phyloP scores from a whole-genome alignment of 2,329 filamentous ascomycete species.

The Fusarium sp. region DNA sequence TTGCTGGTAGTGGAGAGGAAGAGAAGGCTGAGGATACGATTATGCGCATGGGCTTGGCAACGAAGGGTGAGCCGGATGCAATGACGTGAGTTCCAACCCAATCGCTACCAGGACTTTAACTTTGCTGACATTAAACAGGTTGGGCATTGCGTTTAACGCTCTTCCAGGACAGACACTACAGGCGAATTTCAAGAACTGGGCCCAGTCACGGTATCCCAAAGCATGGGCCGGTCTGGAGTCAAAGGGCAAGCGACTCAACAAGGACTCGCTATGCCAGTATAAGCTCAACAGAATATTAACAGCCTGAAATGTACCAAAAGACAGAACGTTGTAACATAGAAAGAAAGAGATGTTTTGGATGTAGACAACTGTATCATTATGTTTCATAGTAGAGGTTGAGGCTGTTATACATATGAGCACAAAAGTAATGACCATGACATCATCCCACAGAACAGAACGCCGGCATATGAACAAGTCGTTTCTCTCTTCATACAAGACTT shows the following conservation, averaged over 20 bases:
- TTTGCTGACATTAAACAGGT: conserved; percentile 59
- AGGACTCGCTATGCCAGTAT: conserved; percentile 62
- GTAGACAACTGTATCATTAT: conserved; percentile 53
- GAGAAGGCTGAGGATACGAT: conserved; percentile 76
- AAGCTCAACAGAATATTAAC: conserved; percentile 63
- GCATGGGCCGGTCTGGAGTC: conserved; percentile 76
- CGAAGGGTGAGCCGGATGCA: conserved; percentile 75
- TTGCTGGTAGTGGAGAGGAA: conserved; percentile 79
- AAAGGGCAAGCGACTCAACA: conserved; percentile 61
- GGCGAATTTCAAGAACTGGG: conserved; percentile 79
- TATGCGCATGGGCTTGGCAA: conserved; percentile 73
- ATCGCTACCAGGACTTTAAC: background rate
- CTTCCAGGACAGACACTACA: conserved; percentile 75
- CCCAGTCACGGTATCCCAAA: conserved; percentile 73
- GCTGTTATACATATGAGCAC: conserved; percentile 54
- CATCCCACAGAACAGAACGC: conserved; percentile 36
- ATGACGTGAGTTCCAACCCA: conserved; percentile 73
- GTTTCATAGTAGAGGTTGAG: conserved; percentile 49
- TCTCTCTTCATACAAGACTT: background rate
- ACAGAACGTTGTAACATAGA: conserved; percentile 18
- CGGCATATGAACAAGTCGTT: conserved; percentile 15
- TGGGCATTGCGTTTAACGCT: conserved; percentile 82
- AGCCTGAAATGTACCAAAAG: conserved; percentile 57
- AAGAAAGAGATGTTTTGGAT: conserved; percentile 39
- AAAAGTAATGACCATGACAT: conserved; percentile 46